phyloP scores from a whole-genome alignment of 805 yeast genomes.

The Saturnispora mendoncae region DNA sequence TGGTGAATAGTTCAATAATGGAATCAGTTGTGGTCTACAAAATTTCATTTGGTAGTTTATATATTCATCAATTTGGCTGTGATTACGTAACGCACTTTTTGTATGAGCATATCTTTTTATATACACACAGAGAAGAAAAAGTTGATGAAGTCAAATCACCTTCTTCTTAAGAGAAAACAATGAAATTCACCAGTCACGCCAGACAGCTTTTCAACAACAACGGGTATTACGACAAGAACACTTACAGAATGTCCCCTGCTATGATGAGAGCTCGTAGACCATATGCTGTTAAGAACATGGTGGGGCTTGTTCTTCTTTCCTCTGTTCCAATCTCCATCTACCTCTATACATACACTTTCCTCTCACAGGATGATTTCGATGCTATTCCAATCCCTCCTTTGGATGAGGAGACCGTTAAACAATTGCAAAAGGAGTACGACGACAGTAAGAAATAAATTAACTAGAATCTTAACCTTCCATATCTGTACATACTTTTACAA shows the following conservation, averaged over 20 bases:
- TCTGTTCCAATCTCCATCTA: slow-evolving; percentile 67
- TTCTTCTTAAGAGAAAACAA: background rate
- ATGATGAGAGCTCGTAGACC: slow-evolving; percentile 85
- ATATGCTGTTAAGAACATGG: slow-evolving; percentile 68
- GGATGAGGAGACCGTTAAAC: slow-evolving; percentile 63
- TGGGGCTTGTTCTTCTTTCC: slow-evolving; percentile 48
- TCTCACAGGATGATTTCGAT: slow-evolving; percentile 71
- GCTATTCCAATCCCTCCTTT: slow-evolving; percentile 95
- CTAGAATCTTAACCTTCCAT: background rate
- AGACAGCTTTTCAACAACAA: slow-evolving; percentile 17
- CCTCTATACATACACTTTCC: slow-evolving; percentile 52
- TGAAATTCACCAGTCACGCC: slow-evolving; percentile 6
- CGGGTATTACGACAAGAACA: slow-evolving; percentile 35
- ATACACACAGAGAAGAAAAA: too few species aligned
- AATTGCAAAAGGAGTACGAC: slow-evolving; percentile 67
- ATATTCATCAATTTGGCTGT: too few species aligned
- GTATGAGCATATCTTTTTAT: too few species aligned
- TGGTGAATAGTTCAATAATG: too few species aligned
- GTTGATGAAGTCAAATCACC: too few species aligned
- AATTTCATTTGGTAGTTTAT: too few species aligned
- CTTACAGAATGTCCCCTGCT: slow-evolving; percentile 80
- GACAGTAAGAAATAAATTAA: slow-evolving; percentile 23
- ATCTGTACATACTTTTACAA: background rate
- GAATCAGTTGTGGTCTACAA: too few species aligned
- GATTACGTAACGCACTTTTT: too few species aligned